Conservation (phyloP, 2,329 filamentous ascomycete genomes). For the Teratosphaeria viscida region DNA sequence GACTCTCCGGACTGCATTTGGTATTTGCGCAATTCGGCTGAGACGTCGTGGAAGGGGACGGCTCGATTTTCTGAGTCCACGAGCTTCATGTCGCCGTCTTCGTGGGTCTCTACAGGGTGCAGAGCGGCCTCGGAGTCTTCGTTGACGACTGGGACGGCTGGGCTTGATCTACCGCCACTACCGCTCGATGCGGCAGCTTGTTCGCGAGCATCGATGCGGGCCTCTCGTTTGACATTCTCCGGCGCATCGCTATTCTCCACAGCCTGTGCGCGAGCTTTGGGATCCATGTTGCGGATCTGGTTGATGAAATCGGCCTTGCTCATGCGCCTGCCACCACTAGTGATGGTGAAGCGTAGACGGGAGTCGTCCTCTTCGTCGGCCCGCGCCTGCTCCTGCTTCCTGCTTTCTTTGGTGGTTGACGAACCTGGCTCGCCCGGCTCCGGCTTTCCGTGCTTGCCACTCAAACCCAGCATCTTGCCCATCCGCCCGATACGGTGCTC, state of each 20-base stretch:
- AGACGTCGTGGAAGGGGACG: conserved; percentile 39
- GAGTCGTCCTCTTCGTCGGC: conserved; percentile 53
- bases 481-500: conserved; percentile 37
- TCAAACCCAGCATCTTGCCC: conserved; percentile 46
- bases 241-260: conserved; percentile 39
- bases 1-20: conserved; percentile 16
- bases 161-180: conserved; percentile 2
- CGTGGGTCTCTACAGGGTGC: conserved; percentile 30
- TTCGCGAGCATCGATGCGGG: conserved; percentile 31
- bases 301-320: conserved; percentile 71
- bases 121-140: conserved; percentile 16
- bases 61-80: conserved; percentile 36
- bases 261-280: conserved; percentile 46
- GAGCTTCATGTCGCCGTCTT: conserved; percentile 31
- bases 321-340: conserved; percentile 61
- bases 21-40: conserved; percentile 15
- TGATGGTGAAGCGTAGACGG: conserved; percentile 66
- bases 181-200: conserved; percentile 11
- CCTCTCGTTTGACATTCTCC: conserved; percentile 37
- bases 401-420: not conserved
- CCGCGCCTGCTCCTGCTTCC: conserved; percentile 15
- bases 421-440: conserved; percentile 12
- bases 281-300: conserved; percentile 62
- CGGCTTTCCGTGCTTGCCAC: conserved; percentile 17
- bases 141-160: conserved; percentile 12